Evolutionary conservation across 805 yeast genomes (phyloP).

Genomic region (Candida insectalens): DNA sequence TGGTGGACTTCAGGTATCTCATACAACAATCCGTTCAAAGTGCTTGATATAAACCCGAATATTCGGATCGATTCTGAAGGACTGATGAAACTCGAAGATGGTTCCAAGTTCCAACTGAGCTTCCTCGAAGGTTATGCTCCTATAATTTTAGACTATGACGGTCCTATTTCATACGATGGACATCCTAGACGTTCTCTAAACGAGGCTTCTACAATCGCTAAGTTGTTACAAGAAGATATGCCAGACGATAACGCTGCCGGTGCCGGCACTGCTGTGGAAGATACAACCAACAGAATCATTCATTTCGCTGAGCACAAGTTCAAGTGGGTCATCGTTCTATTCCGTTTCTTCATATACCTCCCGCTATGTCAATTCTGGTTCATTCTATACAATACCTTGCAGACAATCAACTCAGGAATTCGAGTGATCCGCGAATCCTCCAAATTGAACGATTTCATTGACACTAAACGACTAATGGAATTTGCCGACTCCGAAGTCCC

Average conservation of each 20-base stretch:
- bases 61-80: constrained; percentile 32
- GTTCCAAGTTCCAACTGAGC: constrained; percentile 28
- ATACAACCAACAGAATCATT: neutral
- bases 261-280: constrained; percentile 7
- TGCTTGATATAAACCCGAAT: constrained; percentile 22
- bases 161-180: constrained; percentile 29
- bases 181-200: too few species aligned
- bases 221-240: constrained; percentile 14
- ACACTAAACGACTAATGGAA: constrained; percentile 9
- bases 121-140: constrained; percentile 48
- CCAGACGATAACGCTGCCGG: constrained; percentile 16
- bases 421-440: constrained; percentile 23
- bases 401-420: constrained; percentile 24
- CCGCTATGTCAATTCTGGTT: constrained; percentile 62
- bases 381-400: constrained; percentile 30
- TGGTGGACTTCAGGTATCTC: constrained; percentile 80
- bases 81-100: constrained; percentile 29
- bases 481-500: constrained; percentile 16
- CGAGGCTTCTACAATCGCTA: constrained; percentile 5
- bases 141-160: constrained; percentile 40
- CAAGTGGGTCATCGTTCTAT: constrained; percentile 38
- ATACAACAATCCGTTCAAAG: constrained; percentile 46
- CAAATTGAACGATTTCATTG: constrained; percentile 14
- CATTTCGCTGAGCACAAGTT: constrained; percentile 22
- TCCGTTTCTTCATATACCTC: constrained; percentile 38